Base-by-base conservation (phyloP, 352 stramenopile genomes). In the Globisporangium paroecandrum region DNA sequence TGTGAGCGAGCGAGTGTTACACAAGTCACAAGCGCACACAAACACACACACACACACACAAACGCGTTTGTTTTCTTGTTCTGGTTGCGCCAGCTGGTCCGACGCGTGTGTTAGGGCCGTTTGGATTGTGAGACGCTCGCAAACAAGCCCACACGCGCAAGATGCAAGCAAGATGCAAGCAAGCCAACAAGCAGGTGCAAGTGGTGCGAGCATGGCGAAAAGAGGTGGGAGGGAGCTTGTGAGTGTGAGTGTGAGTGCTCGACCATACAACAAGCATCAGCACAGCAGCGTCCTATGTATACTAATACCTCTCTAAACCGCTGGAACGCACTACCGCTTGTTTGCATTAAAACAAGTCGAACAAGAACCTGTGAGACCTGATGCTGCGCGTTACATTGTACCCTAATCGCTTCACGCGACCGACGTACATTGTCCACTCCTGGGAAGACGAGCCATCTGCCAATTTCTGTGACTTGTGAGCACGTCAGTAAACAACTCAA, bases 101-200 rank as follows among this genome's bases (percentile, higher is more conserved):
- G 29, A 24, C 34, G 56, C 20, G 22, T n/a, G 22, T n/a, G 32
- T 24, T 47, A 18, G 32, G 9, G 49, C 9, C 56, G 32, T 49
- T 62, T 62, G 56, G 36, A 24, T 62, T 62, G 56, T 62, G 56
- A 62, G 56, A 32, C 32, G 27, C 55, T 43, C 4, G 29, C 36
- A 32, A 34, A 9, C 29, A 46, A 46, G 29, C 55, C 55, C 24
- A 22, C 25, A 29, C 20, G 29, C 15, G 55, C 55, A 61, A 41
- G 15, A 46, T 24, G 55, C 55, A 38, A 58, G 53, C 53, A 7
- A 29, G 49, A 38, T 38, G 53, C 53, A 7, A 29, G 49, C 49
- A 9, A 12, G 7, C 3, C 51, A 34, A n/a, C 22, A 27, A 25
- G 47, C 20, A 55, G 47, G 36, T 12, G 36, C 12, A 46, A 46